These are phyloP conservation scores for Vigna angularis DNA, from an alignment of 306 rosid genomes.

Conservation along the genomic window DNA sequence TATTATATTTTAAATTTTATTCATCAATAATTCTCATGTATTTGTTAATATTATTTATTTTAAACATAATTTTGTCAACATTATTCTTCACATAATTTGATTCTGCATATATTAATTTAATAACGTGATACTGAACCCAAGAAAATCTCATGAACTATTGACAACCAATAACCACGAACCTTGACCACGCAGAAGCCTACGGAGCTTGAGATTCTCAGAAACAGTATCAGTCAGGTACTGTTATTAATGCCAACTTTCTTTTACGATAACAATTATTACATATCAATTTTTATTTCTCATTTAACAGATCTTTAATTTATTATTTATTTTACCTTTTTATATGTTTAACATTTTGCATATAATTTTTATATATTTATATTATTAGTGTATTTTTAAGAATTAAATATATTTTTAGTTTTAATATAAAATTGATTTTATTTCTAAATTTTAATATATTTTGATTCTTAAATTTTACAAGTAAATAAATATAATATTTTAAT, in stretches of 20 bases:
- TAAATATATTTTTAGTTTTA: no score
- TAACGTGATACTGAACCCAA: not conserved
- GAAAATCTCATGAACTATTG: not conserved
- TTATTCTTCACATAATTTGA: not conserved
- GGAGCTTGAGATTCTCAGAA: not conserved
- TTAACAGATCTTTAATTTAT: not conserved
- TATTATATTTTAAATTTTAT: no score
- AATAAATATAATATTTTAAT: no score
- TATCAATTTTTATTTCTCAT: not conserved
- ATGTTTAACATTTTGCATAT: not conserved
- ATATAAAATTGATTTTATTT: no score
- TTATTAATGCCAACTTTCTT: not conserved
- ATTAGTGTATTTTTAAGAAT: no score
- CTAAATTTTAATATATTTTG: no score
- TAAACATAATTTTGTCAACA: not conserved
- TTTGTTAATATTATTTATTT: no score
- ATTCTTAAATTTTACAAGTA: no score
- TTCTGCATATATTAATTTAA: not conserved
- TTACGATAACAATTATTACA: not conserved
- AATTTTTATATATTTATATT: no score
- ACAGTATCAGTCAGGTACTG: not conserved
- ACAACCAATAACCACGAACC: slow-evolving; percentile 38
- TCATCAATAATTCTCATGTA: no score
- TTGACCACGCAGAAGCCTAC: not conserved
- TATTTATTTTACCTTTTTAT: not conserved